A percentile compares a stretch with the other conserved stretches of the same genome.
Conservation (phyloP, 306 rosid genomes). For the Echinosophora koreensis region DNA sequence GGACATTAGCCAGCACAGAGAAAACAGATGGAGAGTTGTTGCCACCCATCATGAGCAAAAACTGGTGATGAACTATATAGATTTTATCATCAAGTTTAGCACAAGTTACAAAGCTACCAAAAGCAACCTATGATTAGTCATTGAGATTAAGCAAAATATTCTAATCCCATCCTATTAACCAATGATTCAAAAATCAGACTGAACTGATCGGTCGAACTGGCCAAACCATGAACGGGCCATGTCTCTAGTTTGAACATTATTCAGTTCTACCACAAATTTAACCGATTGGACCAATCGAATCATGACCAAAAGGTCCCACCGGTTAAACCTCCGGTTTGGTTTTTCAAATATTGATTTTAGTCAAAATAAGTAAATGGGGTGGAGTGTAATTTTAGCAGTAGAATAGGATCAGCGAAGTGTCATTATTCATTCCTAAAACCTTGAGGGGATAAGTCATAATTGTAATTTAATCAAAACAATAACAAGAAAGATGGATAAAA, state of each 20-base stretch:
- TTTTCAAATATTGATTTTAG: too few relatives aligned
- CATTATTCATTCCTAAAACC: conserved; percentile 21
- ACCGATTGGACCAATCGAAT: too few relatives aligned
- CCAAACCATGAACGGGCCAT: too few relatives aligned
- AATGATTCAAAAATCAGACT: too few relatives aligned
- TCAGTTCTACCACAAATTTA: too few relatives aligned
- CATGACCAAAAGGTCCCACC: too few relatives aligned
- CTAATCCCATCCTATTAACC: not conserved
- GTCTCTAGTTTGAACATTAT: too few relatives aligned
- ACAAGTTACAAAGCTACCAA: conserved; percentile 13
- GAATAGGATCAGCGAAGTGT: not conserved
- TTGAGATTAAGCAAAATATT: not conserved
- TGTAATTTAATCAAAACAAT: not conserved
- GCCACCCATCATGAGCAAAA: conserved; percentile 4
- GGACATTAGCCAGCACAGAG: conserved; percentile 1
- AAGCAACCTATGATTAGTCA: not conserved
- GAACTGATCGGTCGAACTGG: too few relatives aligned
- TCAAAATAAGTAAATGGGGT: conserved; percentile 36
- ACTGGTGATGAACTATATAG: not conserved
- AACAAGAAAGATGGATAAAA: not conserved
- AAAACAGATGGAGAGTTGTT: not conserved
- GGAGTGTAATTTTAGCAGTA: conserved; percentile 11
- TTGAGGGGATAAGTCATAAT: not conserved
- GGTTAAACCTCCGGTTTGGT: too few relatives aligned
- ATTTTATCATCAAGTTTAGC: conserved; percentile 1